Evolutionary conservation across 1,139 yeast genomes (phyloP), one percentile per base, ranked within the genome.

Genomic region (Hyphopichia fennica): DNA sequence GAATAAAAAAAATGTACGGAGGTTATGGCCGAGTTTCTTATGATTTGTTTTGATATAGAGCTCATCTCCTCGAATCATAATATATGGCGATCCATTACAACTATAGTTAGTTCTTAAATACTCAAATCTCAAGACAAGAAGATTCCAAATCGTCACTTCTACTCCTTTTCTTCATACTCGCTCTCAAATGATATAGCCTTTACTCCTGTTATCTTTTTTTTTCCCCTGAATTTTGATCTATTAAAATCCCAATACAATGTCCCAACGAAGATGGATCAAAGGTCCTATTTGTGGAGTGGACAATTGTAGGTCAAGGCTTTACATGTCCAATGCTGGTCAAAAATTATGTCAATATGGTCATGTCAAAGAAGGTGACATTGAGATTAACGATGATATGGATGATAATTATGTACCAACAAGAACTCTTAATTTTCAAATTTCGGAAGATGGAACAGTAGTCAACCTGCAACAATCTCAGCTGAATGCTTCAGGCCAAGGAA

Each of bases 221-320:
- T 9, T 22, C 23, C 6, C 8, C 23, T 22, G n/a, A n/a, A n/a
- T n/a, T n/a, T n/a, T n/a, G n/a, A n/a, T n/a, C n/a, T n/a, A n/a
- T n/a, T n/a, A n/a, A n/a, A n/a, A n/a, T n/a, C n/a, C 13, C 7
- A 25, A 4, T 11, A 25, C 3, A 15, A 60, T 60, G 65, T 60
- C 66, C 34, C 71, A 65, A 45, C 22, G 36, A 34, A 53, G 58
- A 23, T 82, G 84, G 83, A 70, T 72, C 38, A 69, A 79, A 51
- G 98, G 98, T 2, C 85, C 88, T 6, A 65, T 84, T 11, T 93
- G 99, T 72, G 97, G 97, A 2, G 82, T 83, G 3, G 91, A 86
- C 49, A 91, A 93, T 68, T 93, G 99, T 65, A 80, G 86, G 4
- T 87, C 96, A 1, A 67, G 82, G 38, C 75, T 84, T 40, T 93